Conservation (phyloP, 129 eudicot genomes). For the Flaveria robusta region DNA sequence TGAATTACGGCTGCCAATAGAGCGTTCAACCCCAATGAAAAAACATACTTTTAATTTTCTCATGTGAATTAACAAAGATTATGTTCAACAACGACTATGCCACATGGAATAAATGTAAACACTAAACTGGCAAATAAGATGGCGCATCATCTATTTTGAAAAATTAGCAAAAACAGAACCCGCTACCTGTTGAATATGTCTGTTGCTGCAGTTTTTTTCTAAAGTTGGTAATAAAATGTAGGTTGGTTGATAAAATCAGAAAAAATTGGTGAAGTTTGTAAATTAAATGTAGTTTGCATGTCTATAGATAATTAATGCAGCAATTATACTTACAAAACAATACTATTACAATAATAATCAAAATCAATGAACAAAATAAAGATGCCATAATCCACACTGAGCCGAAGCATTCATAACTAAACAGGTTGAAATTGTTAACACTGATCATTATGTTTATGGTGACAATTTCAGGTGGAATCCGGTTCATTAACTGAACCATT, state of each 20-base stretch:
- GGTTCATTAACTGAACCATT: constrained; percentile 78
- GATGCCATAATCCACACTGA: not conserved
- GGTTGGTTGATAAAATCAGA: not conserved
- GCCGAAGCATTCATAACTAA: not conserved
- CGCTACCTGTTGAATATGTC: not conserved
- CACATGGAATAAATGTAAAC: not conserved
- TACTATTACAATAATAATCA: not conserved
- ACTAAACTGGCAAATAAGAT: not conserved
- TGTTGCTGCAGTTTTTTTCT: not conserved
- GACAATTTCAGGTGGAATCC: constrained; percentile 65
- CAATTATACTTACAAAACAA: not conserved
- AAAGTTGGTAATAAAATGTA: not conserved
- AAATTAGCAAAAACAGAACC: not conserved
- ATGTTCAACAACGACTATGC: not conserved
- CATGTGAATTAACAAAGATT: too few relatives aligned
- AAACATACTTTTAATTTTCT: too few relatives aligned
- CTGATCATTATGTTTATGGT: not conserved
- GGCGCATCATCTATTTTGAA: not conserved
- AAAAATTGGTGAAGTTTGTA: not conserved
- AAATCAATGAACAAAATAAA: not conserved
- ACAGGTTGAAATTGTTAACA: not conserved
- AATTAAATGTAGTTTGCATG: not conserved
- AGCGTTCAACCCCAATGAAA: too few relatives aligned
- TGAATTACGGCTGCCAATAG: too few relatives aligned
- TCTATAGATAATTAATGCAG: not conserved